A percentile compares a stretch with the other conserved stretches of the same genome.
Evolutionary conservation across 805 yeast genomes (phyloP).

Genomic region (Nakazawaea ambrosiae): DNA sequence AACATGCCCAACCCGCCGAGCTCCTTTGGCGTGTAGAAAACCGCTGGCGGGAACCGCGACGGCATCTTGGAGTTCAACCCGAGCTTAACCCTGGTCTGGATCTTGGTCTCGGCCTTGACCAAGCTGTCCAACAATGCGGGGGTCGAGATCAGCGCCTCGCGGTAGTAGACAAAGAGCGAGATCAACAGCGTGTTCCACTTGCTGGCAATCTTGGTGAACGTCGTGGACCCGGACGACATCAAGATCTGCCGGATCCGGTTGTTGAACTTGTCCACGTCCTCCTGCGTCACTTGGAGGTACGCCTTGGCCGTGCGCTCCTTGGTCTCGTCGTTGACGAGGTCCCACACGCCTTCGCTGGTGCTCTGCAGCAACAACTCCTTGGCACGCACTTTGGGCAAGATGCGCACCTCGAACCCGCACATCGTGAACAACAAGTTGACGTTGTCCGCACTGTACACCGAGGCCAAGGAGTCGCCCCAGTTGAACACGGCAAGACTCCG

Average conservation of each 20-base stretch:
- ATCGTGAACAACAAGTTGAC: constrained; percentile 83
- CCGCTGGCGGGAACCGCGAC: constrained; percentile 96
- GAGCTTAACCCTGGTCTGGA: constrained; percentile 89
- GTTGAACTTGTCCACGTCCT: constrained; percentile 72
- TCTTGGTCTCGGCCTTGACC: constrained; percentile 87
- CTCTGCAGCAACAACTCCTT: constrained; percentile 36
- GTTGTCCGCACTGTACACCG: constrained; percentile 86
- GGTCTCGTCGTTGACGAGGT: constrained; percentile 57
- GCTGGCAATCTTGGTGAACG: constrained; percentile 89
- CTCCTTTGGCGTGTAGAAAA: constrained; percentile 95
- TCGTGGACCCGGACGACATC: constrained; percentile 93
- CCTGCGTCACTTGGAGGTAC: constrained; percentile 72
- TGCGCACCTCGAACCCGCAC: constrained; percentile 93
- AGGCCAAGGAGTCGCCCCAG: constrained; percentile 78
- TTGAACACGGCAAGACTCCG: constrained; percentile 59
- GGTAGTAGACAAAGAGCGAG: constrained; percentile 77
- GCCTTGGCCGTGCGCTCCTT: constrained; percentile 90
- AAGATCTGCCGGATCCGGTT: constrained; percentile 82
- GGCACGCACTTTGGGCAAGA: constrained; percentile 66
- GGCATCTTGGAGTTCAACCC: constrained; percentile 99
- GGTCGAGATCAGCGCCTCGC: constrained; percentile 90
- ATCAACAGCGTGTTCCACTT: constrained; percentile 94
- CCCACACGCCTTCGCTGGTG: constrained; percentile 92
- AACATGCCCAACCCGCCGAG: constrained; percentile 97
- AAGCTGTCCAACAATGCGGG: constrained; percentile 69